phyloP scores from a whole-genome alignment of 495 filamentous ascomycete genomes.

The Bryoglossum gracile region DNA sequence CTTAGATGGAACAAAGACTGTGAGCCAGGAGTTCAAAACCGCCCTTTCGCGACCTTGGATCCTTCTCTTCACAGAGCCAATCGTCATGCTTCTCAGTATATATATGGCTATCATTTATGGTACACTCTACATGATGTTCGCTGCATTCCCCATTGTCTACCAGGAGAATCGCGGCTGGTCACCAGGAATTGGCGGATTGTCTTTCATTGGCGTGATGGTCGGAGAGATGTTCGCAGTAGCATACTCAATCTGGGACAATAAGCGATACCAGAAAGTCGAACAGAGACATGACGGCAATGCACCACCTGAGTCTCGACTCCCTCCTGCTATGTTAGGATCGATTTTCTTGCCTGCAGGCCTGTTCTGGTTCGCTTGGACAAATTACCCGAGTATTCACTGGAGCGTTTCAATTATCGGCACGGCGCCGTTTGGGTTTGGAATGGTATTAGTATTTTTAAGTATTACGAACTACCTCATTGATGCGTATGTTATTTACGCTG shows the following conservation, averaged over 20 bases:
- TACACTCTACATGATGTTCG: constrained; percentile 86
- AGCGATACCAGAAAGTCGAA: constrained; percentile 35
- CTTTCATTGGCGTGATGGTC: constrained; percentile 73
- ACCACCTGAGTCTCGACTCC: constrained; percentile 70
- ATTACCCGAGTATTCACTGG: constrained; percentile 62
- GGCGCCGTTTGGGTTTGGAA: constrained; percentile 66
- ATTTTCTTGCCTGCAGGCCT: constrained; percentile 62
- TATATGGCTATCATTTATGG: constrained; percentile 65
- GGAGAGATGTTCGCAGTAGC: constrained; percentile 67
- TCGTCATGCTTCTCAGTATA: constrained; percentile 71
- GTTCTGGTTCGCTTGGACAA: constrained; percentile 59
- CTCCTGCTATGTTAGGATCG: constrained; percentile 60
- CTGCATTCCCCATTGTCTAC: constrained; percentile 83
- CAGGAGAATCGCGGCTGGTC: constrained; percentile 61
- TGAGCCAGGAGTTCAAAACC: constrained; percentile 38
- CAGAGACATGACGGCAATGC: constrained; percentile 28
- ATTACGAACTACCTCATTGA: constrained; percentile 49
- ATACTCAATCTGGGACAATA: constrained; percentile 61
- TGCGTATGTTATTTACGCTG: constrained; percentile 66
- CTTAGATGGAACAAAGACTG: constrained; percentile 29
- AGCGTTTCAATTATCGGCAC: constrained; percentile 56
- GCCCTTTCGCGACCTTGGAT: constrained; percentile 36
- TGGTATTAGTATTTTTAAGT: constrained; percentile 59
- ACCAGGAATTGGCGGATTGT: constrained; percentile 66
- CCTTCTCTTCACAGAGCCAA: constrained; percentile 75